Evolutionary conservation across 2,329 filamentous ascomycete genomes (phyloP), one percentile per base, ranked within the genome.

Genomic region (Bimuria novae-zelandiae): DNA sequence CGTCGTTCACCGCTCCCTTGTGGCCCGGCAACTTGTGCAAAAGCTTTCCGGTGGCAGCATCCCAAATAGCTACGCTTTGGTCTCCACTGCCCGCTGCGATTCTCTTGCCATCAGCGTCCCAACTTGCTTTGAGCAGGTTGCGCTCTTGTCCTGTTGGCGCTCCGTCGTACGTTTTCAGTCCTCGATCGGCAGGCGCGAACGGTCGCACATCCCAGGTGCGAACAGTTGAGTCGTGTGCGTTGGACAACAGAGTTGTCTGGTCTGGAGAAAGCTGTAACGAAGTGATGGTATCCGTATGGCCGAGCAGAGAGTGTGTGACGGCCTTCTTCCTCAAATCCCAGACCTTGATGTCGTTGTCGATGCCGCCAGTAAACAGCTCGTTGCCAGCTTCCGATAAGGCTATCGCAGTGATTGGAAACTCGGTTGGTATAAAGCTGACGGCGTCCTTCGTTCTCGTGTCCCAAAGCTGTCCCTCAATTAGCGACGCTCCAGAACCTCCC

Each of bases 281-380:
- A 3, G 92, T 96, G 58, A 99, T 82, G 0, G 93, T 97, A 70
- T 99, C 94, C 48, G 86, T 88, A 72, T 99, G 94, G 0, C 94
- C 94, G 11, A 89, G 76, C 81, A 99, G 87, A 1, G 89, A 88
- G 75, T 97, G 97, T 5, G 91, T 86, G 2, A 95, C 84, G 6
- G 88, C 84, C 75, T 95, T 92, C 79, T 96, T 97, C 61, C 94
- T 86, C 68, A 97, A 77, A 75, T 99, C 94, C 93, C 94, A 99
- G 17, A 96, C 92, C 65, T 92, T 91, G 72, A 99, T 96, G 64
- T 95, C 92, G 70, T 97, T 97, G 77, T 97, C 94, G 63, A 99
- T 97, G 19, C 92, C 90, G 41, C 93, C 93, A 6, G 90, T 89
- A 74, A 94, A 99, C 22, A 99, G 85, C 76, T 97, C 94, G 71